A percentile compares a stretch with the other conserved stretches of the same genome.
These are phyloP conservation scores for Gracilaria gracilis DNA, from an alignment of 23 red algal genomes.

Conservation along the genomic window DNA sequence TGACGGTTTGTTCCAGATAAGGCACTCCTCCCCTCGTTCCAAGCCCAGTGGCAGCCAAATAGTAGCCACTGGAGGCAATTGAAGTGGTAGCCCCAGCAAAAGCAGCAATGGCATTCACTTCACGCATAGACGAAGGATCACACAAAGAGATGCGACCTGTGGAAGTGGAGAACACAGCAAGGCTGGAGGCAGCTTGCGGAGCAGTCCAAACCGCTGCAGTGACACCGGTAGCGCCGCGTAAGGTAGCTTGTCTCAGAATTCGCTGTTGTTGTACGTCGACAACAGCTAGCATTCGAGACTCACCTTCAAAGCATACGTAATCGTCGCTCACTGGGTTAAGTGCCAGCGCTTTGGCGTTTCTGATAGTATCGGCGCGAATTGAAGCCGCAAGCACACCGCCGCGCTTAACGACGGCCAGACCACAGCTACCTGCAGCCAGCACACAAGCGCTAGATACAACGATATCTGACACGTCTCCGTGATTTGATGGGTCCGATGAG, in stretches of 20 bases:
- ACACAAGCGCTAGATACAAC: slow-evolving; percentile 52
- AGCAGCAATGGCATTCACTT: slow-evolving; percentile 73
- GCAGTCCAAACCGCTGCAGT: slow-evolving; percentile 43
- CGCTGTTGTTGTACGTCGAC: slow-evolving; percentile 58
- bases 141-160: slow-evolving; percentile 78
- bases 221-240: slow-evolving; percentile 67
- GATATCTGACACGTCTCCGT: slow-evolving; percentile 50
- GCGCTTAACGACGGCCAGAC: slow-evolving; percentile 54
- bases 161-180: slow-evolving; percentile 68
- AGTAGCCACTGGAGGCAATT: slow-evolving; percentile 58
- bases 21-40: slow-evolving; percentile 59
- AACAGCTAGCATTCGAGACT: slow-evolving; percentile 64
- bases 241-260: slow-evolving; percentile 67
- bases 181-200: slow-evolving; percentile 30
- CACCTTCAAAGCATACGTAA: slow-evolving; percentile 73
- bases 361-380: slow-evolving; percentile 48
- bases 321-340: slow-evolving; percentile 65
- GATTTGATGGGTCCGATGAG: slow-evolving; percentile 17
- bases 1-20: slow-evolving; percentile 68
- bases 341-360: slow-evolving; percentile 59
- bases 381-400: slow-evolving; percentile 49
- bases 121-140: slow-evolving; percentile 71
- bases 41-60: slow-evolving; percentile 65
- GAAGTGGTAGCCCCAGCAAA: slow-evolving; percentile 64
- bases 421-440: slow-evolving; percentile 49